These are phyloP conservation scores for Pseudopyrenochaeta lycopersici DNA, from an alignment of 2,329 filamentous ascomycete genomes.

Conservation along the genomic window DNA sequence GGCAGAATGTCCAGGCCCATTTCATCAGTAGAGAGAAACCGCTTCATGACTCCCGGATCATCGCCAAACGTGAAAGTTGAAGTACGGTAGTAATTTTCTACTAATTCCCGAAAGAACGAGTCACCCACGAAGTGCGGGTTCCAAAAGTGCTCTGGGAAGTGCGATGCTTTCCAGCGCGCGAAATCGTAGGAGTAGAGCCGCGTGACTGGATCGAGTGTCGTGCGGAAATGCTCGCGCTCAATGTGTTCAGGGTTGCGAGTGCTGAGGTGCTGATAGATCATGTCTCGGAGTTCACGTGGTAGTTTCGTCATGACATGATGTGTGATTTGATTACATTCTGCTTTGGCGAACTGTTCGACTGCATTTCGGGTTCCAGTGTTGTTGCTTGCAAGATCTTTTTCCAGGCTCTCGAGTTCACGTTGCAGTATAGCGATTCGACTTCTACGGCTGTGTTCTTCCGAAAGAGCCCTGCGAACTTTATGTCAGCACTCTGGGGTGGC, in stretches of 20 bases:
- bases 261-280: slow-evolving; percentile 26
- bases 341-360: slow-evolving; percentile 17
- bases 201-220: slow-evolving; percentile 25
- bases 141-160: slow-evolving; percentile 30
- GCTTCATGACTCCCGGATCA: slow-evolving; percentile 20
- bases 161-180: slow-evolving; percentile 24
- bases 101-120: slow-evolving; percentile 18
- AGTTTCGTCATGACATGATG: slow-evolving; percentile 14
- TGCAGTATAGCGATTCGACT: slow-evolving; percentile 8
- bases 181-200: slow-evolving; percentile 22
- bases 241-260: slow-evolving; percentile 16
- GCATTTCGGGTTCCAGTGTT: slow-evolving; percentile 9
- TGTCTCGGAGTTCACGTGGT: slow-evolving; percentile 21
- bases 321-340: slow-evolving; percentile 22
- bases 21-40: slow-evolving; percentile 25
- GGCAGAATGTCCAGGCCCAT: slow-evolving; percentile 17
- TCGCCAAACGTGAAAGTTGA: slow-evolving; percentile 28
- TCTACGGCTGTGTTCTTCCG: slow-evolving; percentile 6
- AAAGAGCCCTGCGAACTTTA: slow-evolving; percentile 2
- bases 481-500: background rate
- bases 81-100: slow-evolving; percentile 28
- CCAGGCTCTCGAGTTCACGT: slow-evolving; percentile 10
- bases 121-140: slow-evolving; percentile 8
- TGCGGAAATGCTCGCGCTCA: slow-evolving; percentile 29
- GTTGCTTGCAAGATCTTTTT: slow-evolving; percentile 10